Evolutionary conservation across 352 stramenopile species (phyloP).

Genomic region (Phytopythium boreale): DNA sequence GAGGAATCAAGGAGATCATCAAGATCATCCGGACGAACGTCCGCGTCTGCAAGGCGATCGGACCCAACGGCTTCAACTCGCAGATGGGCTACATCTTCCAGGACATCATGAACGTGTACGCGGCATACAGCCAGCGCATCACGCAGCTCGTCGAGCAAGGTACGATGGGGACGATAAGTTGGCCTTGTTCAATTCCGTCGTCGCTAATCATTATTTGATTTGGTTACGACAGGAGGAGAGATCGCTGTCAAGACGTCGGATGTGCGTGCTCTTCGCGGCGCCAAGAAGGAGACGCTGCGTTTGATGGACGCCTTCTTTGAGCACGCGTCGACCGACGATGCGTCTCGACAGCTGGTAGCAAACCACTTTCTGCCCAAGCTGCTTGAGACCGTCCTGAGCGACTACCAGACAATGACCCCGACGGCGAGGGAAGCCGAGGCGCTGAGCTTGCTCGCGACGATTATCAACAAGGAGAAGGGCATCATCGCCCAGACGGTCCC

Average conservation of each 20-base stretch:
- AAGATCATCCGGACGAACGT: slow-evolving; percentile 99
- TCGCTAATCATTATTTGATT: neutral
- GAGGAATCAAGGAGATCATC: slow-evolving; percentile 90
- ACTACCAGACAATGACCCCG: slow-evolving; percentile 91
- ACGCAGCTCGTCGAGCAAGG: slow-evolving; percentile 82
- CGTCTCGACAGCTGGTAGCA: slow-evolving; percentile 79
- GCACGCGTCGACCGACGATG: slow-evolving; percentile 63
- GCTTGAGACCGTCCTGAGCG: slow-evolving; percentile 94
- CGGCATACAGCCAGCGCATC: slow-evolving; percentile 97
- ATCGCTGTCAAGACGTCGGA: slow-evolving; percentile 94
- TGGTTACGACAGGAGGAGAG: slow-evolving; percentile 59
- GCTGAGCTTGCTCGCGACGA: slow-evolving; percentile 93
- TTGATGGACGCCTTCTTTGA: slow-evolving; percentile 97
- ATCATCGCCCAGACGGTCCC: slow-evolving; percentile 85
- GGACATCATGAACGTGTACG: slow-evolving; percentile 99
- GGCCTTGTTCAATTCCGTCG: neutral
- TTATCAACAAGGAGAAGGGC: slow-evolving; percentile 96
- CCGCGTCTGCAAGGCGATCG: slow-evolving; percentile 94
- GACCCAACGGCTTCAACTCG: slow-evolving; percentile 94
- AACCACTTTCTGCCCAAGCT: slow-evolving; percentile 96
- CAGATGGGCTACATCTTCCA: slow-evolving; percentile 98
- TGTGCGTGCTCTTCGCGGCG: slow-evolving; percentile 91
- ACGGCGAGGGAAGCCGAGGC: slow-evolving; percentile 90
- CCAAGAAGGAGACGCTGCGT: slow-evolving; percentile 96
- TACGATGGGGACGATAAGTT: neutral